Base-by-base conservation (phyloP, 2,329 filamentous ascomycete species). In the Colletotrichum truncatum region DNA sequence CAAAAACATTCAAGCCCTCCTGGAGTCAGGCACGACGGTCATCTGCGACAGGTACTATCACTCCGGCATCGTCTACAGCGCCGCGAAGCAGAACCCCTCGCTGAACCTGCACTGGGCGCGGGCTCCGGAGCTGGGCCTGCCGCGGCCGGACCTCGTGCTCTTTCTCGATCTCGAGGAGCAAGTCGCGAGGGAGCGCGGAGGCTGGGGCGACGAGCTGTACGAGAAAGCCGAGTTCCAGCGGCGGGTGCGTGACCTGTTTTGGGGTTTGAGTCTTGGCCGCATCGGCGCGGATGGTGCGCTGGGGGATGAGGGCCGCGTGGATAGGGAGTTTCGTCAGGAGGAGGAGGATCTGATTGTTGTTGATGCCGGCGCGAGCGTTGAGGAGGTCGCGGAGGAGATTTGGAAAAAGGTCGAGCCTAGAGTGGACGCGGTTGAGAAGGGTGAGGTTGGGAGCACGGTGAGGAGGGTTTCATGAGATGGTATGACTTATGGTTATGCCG, bases 11-110 rank as follows among this genome's bases (percentile, higher is more conserved):
- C 73, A 81, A 16, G 61, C 78, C 1, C 80, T 87, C 6, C 77
- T 98, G 6, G 79, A 82, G 1, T 77, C 82, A 1, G 94, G 95
- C 8, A 89, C 85, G 18, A 96, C 89, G 0, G 85, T 99, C 30
- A 83, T 99, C 38, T 90, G 95, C 70, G 96, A 99, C 78, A 90
- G 96, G 49, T 99, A 98, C 81, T 97, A 97, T 76, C 95, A 97
- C 82, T 96, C 92, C 18, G 96, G 96, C 57, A 92, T 94, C 62
- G 93, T 98, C 52, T 99, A 98, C 81, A 93, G 91, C 23, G 93
- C 93, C 0, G 95, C 96, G 4, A 98, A 98, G 75, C 84, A 88
- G 45, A 93, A 93, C 70, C 87, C 90, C 0, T 77, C 82, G 2
- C 84, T 98, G 11, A 81, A 86, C 0, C 82, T 98, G 0, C 79